Conservation (phyloP, 495 filamentous ascomycete species). For the Neurospora sp. region DNA sequence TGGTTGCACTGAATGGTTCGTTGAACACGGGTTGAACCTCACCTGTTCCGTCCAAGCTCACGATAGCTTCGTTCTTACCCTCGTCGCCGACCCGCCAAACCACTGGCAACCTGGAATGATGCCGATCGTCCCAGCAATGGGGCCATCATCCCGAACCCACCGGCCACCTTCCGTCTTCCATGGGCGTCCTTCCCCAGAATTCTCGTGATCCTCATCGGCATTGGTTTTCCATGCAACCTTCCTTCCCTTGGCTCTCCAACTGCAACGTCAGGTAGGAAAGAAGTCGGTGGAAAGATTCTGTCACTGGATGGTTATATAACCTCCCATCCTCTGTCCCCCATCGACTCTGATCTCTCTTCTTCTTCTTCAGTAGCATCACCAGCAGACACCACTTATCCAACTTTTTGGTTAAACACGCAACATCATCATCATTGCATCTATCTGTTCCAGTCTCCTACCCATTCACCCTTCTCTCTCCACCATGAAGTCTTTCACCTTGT, state of each 20-base stretch:
- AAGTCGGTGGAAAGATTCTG: neutral
- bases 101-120: neutral
- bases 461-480: constrained; percentile 8
- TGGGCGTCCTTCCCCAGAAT: neutral
- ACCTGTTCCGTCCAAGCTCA: neutral
- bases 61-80: neutral
- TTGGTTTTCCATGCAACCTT: neutral
- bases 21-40: neutral
- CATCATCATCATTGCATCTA: constrained; percentile 2
- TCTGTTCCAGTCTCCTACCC: neutral
- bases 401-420: neutral
- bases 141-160: neutral
- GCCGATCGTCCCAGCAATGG: neutral
- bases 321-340: neutral
- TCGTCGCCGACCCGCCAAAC: neutral
- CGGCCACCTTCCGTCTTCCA: neutral
- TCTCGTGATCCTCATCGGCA: neutral
- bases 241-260: neutral
- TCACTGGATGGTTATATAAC: neutral
- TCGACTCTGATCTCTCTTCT: neutral
- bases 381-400: constrained; percentile 2
- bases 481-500: constrained; percentile 11
- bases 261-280: neutral
- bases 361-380: neutral
- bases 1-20: neutral